Conservation (phyloP, 371 early-diverging fungal genomes). For the Chytridiales sp. region DNA sequence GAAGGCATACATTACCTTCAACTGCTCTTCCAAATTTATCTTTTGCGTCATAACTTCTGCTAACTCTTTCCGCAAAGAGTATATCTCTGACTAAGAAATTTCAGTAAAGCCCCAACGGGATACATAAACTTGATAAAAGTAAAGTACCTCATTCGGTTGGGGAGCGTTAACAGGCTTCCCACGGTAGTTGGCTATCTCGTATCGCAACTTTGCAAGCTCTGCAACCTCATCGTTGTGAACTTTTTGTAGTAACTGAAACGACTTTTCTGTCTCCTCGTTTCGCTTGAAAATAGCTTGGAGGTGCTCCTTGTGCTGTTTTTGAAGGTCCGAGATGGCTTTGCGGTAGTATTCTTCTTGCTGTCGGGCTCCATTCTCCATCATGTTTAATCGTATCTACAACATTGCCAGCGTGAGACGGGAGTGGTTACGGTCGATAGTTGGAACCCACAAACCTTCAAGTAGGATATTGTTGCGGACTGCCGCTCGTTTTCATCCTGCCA, state of each 20-base stretch:
- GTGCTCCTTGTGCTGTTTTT: constrained; percentile 48
- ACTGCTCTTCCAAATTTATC: constrained; percentile 29
- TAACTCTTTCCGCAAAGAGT: constrained; percentile 24
- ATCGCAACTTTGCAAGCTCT: constrained; percentile 33
- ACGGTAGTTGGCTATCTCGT: constrained; percentile 13
- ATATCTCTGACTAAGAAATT: constrained; percentile 20
- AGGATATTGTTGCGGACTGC: constrained; percentile 42
- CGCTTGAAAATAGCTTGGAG: constrained; percentile 46
- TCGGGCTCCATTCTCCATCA: constrained; percentile 21
- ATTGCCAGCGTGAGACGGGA: constrained; percentile 3
- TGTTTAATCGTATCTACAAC: constrained; percentile 25
- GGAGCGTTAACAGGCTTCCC: constrained; percentile 1
- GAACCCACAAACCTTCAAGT: constrained; percentile 52
- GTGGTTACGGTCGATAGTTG: too few species aligned
- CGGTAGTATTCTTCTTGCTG: constrained; percentile 49
- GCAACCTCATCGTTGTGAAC: constrained; percentile 35
- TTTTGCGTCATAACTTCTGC: constrained; percentile 34
- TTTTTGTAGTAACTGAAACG: constrained; percentile 39
- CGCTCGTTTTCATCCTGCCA: constrained; percentile 51
- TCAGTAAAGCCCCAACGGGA: neutral
- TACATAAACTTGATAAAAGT: neutral
- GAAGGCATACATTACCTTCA: constrained; percentile 31
- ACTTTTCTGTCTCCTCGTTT: constrained; percentile 50
- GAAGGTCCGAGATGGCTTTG: constrained; percentile 46
- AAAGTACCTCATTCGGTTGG: neutral